Conservation (phyloP, 768 basidiomycete species). For the Collybia nuda region DNA sequence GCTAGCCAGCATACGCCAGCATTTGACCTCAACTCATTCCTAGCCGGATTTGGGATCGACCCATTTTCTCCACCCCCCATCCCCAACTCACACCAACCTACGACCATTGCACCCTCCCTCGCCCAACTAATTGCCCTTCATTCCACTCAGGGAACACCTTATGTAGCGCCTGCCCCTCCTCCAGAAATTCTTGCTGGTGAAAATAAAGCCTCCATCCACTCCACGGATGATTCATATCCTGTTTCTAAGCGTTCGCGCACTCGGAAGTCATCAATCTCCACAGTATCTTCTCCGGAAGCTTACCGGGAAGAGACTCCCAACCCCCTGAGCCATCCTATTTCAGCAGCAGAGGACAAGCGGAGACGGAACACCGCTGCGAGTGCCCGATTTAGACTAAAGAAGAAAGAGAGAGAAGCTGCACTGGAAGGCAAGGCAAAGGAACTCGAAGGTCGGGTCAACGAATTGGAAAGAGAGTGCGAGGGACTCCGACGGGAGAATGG, state of each 20-base stretch:
- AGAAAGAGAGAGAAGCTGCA: slow-evolving; percentile 93
- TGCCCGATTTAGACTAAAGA: slow-evolving; percentile 92
- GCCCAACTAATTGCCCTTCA: slow-evolving; percentile 71
- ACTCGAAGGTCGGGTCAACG: slow-evolving; percentile 72
- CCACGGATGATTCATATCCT: slow-evolving; percentile 30
- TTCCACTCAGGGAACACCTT: slow-evolving; percentile 29
- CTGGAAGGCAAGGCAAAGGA: slow-evolving; percentile 85
- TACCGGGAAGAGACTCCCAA: slow-evolving; percentile 26
- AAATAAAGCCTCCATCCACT: slow-evolving; percentile 10
- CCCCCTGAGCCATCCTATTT: slow-evolving; percentile 27
- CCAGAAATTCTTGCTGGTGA: slow-evolving; percentile 17
- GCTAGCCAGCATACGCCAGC: slow-evolving; percentile 32
- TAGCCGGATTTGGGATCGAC: slow-evolving; percentile 43
- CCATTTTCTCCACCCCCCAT: slow-evolving; percentile 33
- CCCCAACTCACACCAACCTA: slow-evolving; percentile 27
- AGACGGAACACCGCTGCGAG: slow-evolving; percentile 91
- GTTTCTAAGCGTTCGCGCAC: slow-evolving; percentile 57
- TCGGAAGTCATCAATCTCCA: slow-evolving; percentile 46
- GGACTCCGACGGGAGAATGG: slow-evolving; percentile 85
- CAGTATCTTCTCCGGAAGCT: slow-evolving; percentile 26
- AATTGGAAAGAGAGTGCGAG: slow-evolving; percentile 91
- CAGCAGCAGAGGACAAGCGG: slow-evolving; percentile 85
- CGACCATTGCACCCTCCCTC: slow-evolving; percentile 50
- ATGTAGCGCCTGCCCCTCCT: slow-evolving; percentile 20
- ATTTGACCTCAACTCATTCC: slow-evolving; percentile 39